Evolutionary conservation across 83 land plant species (phyloP).

Genomic region (Thuja plicata): DNA sequence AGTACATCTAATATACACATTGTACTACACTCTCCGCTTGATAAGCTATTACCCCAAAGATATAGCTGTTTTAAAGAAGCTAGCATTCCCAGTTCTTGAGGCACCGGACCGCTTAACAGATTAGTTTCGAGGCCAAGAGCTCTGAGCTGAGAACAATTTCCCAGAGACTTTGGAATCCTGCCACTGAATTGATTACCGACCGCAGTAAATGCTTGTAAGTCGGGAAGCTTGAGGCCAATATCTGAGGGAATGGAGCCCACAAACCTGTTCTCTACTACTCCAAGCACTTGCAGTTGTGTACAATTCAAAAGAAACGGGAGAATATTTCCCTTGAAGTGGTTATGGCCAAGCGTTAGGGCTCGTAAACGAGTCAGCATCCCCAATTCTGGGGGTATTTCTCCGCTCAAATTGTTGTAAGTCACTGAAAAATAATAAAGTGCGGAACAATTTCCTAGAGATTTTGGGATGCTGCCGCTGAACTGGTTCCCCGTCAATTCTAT

Average conservation of each 20-base stretch:
- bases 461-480: too few species aligned
- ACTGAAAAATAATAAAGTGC: too few species aligned
- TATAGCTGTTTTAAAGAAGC: not conserved
- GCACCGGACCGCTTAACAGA: not conserved
- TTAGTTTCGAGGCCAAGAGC: not conserved
- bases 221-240: slow-evolving; percentile 21
- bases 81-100: slow-evolving; percentile 4
- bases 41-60: not conserved
- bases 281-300: slow-evolving; percentile 30
- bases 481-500: too few species aligned
- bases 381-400: too few species aligned
- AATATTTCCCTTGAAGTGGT: not conserved
- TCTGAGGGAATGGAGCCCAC: slow-evolving; percentile 39
- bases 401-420: too few species aligned
- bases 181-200: not conserved
- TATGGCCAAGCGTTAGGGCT: too few species aligned
- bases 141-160: slow-evolving; percentile 1
- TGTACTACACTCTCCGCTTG: not conserved
- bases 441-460: too few species aligned
- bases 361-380: too few species aligned
- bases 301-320: slow-evolving; percentile 40
- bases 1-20: not conserved
- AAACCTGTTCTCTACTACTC: slow-evolving; percentile 35
- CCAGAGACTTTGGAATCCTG: not conserved
- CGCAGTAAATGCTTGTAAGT: not conserved